Base-by-base conservation (phyloP, 23 red algal genomes). In the Gracilaria gracilis region DNA sequence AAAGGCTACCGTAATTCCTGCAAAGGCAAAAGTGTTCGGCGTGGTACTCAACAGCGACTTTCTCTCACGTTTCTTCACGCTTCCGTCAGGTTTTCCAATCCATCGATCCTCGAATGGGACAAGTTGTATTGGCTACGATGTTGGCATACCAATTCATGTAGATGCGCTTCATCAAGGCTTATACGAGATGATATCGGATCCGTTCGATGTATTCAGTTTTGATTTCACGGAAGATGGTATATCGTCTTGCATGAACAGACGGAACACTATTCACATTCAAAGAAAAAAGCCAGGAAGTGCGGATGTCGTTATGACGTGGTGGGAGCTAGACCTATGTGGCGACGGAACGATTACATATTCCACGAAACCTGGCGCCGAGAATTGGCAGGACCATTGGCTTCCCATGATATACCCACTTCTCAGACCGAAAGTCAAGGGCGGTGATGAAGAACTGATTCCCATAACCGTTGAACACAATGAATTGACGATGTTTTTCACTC, bases 301-400 rank as follows among this genome's bases (percentile, higher is more conserved):
- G 42, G 40, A 83, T 65, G 79, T 78, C 14, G 66, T 92, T 14
- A 17, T 92, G 40, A 84, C 80, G 14, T 92, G 89, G 89, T 92
- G 89, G 89, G 89, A 84, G 21, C 58, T 92, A 15, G 89, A 92
- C 53, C 79, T 92, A 21, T 71, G 61, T 50, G 89, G 89, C 7
- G 46, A 92, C 50, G 89, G 89, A 32, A 50, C 19, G 9, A 64
- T 84, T 83, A 58, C 38, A 20, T 92, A 92, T 32, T 74, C 59
- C 11, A 83, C 77, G 24, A 76, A 64, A 74, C 64, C 79, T 46
- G 89, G 89, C 16, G 49, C 55, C 13, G 89, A 92, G 34, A 92
- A 92, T 64, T 92, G 89, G 89, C 89, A 92, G 53, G 89, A 92
- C 39, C 89, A 92, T 49, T 92, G 89, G 89, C 66, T 92, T 57